These are phyloP conservation scores for Penicillium nucicola DNA, from an alignment of 495 filamentous ascomycete species.

Conservation along the genomic window DNA sequence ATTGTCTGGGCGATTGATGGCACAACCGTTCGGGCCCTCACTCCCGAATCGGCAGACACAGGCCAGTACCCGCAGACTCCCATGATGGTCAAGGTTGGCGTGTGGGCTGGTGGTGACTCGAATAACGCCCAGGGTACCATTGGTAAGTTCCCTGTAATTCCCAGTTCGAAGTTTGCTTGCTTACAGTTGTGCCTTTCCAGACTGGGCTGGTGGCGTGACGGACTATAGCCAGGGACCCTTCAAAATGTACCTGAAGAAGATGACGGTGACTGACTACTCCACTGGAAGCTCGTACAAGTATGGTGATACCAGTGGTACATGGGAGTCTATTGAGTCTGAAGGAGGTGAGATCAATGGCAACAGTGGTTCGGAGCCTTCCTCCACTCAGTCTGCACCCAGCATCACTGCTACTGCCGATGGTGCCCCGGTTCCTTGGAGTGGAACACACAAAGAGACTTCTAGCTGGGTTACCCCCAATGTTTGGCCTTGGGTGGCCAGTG, in stretches of 20 bases:
- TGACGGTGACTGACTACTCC: constrained; percentile 84
- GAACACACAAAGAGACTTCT: constrained; percentile 56
- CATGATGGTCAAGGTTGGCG: constrained; percentile 77
- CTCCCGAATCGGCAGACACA: constrained; percentile 59
- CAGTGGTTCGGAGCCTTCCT: constrained; percentile 33
- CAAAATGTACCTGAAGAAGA: constrained; percentile 75
- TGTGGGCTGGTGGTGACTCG: constrained; percentile 83
- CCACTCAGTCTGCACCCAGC: constrained; percentile 45
- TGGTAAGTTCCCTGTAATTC: constrained; percentile 33
- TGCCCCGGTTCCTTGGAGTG: constrained; percentile 59
- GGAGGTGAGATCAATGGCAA: constrained; percentile 64
- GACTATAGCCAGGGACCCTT: constrained; percentile 79
- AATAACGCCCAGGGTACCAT: constrained; percentile 64
- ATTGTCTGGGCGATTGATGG: constrained; percentile 76
- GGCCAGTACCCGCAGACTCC: constrained; percentile 81
- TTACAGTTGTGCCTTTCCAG: constrained; percentile 28
- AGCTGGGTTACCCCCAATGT: constrained; percentile 49
- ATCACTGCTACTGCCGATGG: constrained; percentile 54
- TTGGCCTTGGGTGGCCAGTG: constrained; percentile 60
- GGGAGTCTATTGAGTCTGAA: constrained; percentile 74
- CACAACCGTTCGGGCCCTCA: constrained; percentile 61
- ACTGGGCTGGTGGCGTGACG: constrained; percentile 82
- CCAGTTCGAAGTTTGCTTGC: neutral
- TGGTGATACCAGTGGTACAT: constrained; percentile 68
- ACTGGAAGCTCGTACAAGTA: constrained; percentile 82